Base-by-base conservation (phyloP, 2,329 filamentous ascomycete genomes). In the Aspergillus brunneoviolaceus region DNA sequence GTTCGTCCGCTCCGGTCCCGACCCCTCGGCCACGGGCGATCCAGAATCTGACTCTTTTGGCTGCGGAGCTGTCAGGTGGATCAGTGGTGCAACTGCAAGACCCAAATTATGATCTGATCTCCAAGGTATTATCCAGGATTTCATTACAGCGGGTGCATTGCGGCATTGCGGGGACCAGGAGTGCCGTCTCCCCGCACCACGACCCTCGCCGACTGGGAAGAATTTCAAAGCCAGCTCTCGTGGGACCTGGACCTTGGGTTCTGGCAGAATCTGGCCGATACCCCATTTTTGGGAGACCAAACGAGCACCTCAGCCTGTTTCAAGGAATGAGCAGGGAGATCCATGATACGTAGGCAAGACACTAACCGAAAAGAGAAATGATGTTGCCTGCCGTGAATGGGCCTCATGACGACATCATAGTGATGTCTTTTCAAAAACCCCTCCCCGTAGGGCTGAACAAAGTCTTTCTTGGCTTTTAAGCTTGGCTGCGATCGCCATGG, bases 21-120 rank as follows among this genome's bases (percentile, higher is more conserved):
- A 55, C 65, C 14, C 51, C 69, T 4, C 62, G 61, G n/a, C 64
- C 65, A 11, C 65, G 63, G 52, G 59, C 63, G 6, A 58, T 72
- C 1, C 70, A 68, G 48, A 65, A 71, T 21, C 59, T 72, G 16
- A 70, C 63, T 45, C 65, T 71, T 5, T 71, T 73, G n/a, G 69
- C 70, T 2, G 68, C 67, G 6, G 69, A 72, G 53, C 63, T 72
- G 4, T 64, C 67, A 31, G 63, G 67, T 9, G 69, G 69, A 6
- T 65, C 68, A 2, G 67, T 70, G 25, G 65, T 72, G 5, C 63
- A 57, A 19, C 56, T 64, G 0, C 64, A 65, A 5, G 67, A 72
- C 27, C 67, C 68, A 2, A 70, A 69, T 39, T 72, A 65, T 48
- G 65, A 64, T 0, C 42, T 72, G 9, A 59, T 71, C 2, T 66